Conservation (phyloP, 495 filamentous ascomycete genomes). For the Saxophila tyrrhenica region DNA sequence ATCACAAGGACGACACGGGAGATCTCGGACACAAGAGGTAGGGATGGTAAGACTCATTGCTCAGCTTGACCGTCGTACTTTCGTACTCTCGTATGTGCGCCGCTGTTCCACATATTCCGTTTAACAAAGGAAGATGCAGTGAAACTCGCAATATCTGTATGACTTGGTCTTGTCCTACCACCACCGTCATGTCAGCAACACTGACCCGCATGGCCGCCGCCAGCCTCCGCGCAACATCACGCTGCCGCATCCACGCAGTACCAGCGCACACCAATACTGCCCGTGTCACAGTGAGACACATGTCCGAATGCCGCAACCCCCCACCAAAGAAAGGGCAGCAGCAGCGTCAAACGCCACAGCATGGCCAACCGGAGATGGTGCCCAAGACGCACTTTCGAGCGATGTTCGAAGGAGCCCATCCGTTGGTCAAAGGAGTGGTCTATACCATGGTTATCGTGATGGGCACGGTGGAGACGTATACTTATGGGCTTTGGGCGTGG, state of each 20-base stretch:
- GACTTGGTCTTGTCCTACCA: too few species aligned
- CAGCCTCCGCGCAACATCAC: too few species aligned
- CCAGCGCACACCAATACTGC: too few species aligned
- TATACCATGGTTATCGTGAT: neutral
- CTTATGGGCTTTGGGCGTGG: neutral
- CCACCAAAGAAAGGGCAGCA: too few species aligned
- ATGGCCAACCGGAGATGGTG: neutral
- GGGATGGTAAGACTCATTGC: neutral
- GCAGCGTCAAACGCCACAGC: neutral
- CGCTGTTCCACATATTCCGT: too few species aligned
- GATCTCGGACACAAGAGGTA: neutral
- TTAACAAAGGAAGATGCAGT: too few species aligned
- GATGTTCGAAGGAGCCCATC: neutral
- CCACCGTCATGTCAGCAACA: neutral
- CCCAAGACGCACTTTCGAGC: neutral
- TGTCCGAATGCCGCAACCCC: too few species aligned
- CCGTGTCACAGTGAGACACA: too few species aligned
- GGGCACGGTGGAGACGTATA: neutral
- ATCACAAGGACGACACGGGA: neutral
- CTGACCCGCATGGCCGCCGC: neutral
- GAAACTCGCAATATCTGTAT: too few species aligned
- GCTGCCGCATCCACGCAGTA: too few species aligned
- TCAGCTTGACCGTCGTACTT: neutral
- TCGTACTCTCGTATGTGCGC: too few species aligned
- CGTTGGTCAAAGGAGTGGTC: neutral